Evolutionary conservation across 768 basidiomycete genomes (phyloP).

Genomic region (Pluteus cervinus): DNA sequence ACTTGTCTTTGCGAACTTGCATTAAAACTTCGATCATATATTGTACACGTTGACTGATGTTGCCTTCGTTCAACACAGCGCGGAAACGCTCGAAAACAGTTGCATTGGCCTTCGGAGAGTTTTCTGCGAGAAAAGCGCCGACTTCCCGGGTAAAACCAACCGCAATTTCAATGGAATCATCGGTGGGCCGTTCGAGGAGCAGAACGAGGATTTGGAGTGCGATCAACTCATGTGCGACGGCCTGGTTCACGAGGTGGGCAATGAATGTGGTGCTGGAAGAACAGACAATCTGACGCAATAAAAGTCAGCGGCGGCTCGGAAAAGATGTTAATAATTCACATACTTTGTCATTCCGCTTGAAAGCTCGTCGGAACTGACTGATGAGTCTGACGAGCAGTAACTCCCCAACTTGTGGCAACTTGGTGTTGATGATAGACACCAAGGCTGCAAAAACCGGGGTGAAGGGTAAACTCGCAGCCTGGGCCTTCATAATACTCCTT

Average conservation of each 20-base stretch:
- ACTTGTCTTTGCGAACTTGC: slow-evolving; percentile 98
- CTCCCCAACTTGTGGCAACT: slow-evolving; percentile 95
- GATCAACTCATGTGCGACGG: slow-evolving; percentile 89
- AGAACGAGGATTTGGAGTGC: slow-evolving; percentile 93
- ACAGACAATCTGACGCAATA: slow-evolving; percentile 69
- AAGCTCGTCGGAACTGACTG: slow-evolving; percentile 91
- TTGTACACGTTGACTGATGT: slow-evolving; percentile 93
- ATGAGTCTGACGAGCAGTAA: slow-evolving; percentile 82
- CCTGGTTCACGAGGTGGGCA: slow-evolving; percentile 90
- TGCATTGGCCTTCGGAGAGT: slow-evolving; percentile 92
- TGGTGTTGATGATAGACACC: slow-evolving; percentile 93
- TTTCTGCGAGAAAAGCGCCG: slow-evolving; percentile 89
- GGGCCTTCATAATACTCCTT: slow-evolving; percentile 96
- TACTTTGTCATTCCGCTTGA: slow-evolving; percentile 97
- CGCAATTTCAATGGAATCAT: slow-evolving; percentile 97
- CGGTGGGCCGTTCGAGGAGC: slow-evolving; percentile 92
- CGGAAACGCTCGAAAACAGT: slow-evolving; percentile 95
- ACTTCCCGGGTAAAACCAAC: slow-evolving; percentile 98
- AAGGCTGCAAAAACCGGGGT: slow-evolving; percentile 95
- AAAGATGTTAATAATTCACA: slow-evolving; percentile 15
- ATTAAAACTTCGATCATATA: slow-evolving; percentile 99
- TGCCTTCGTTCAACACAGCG: slow-evolving; percentile 90
- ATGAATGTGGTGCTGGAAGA: slow-evolving; percentile 90
- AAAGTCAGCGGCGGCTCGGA: background rate
- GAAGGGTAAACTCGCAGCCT: slow-evolving; percentile 93